A percentile compares a stretch with the other conserved stretches of the same genome.
Evolutionary conservation across 768 basidiomycete genomes (phyloP).

Genomic region (Mrakia frigida): DNA sequence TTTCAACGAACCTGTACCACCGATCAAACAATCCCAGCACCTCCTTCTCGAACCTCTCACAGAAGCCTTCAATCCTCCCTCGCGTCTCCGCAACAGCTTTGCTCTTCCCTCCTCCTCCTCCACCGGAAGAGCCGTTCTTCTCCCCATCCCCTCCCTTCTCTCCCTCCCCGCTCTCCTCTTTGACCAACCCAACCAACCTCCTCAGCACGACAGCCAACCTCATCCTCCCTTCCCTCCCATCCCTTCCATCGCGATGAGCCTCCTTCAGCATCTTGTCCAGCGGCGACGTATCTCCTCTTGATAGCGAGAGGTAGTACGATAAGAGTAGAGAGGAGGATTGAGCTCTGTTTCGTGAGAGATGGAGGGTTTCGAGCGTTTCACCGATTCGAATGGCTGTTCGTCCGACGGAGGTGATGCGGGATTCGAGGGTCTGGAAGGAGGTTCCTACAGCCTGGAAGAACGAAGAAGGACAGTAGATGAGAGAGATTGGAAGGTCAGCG

Average conservation of each 20-base stretch:
- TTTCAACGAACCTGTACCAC: constrained; percentile 63
- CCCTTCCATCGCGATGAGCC: constrained; percentile 39
- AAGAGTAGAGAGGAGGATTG: constrained; percentile 26
- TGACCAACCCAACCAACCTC: constrained; percentile 77
- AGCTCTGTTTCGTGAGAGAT: constrained; percentile 25
- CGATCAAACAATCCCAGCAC: constrained; percentile 93
- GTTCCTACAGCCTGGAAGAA: constrained; percentile 67
- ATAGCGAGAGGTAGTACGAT: constrained; percentile 29
- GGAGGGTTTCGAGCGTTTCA: constrained; percentile 65
- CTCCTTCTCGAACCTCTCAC: constrained; percentile 98
- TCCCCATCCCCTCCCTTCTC: neutral
- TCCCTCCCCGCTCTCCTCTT: constrained; percentile 66
- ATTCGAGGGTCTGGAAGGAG: constrained; percentile 85
- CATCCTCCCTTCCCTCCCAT: constrained; percentile 75
- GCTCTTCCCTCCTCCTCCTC: constrained; percentile 12
- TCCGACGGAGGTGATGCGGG: constrained; percentile 84
- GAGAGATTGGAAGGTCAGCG: neutral
- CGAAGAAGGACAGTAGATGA: constrained; percentile 3
- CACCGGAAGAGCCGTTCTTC: too few species aligned
- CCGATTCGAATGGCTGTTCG: constrained; percentile 91
- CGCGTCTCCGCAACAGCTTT: constrained; percentile 55
- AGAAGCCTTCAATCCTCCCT: constrained; percentile 91
- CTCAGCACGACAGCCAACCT: constrained; percentile 83
- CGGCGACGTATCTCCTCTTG: constrained; percentile 21
- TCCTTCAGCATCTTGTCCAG: constrained; percentile 29